Conservation (phyloP, 2,329 filamentous ascomycete genomes). For the Sarocladium oryzae region DNA sequence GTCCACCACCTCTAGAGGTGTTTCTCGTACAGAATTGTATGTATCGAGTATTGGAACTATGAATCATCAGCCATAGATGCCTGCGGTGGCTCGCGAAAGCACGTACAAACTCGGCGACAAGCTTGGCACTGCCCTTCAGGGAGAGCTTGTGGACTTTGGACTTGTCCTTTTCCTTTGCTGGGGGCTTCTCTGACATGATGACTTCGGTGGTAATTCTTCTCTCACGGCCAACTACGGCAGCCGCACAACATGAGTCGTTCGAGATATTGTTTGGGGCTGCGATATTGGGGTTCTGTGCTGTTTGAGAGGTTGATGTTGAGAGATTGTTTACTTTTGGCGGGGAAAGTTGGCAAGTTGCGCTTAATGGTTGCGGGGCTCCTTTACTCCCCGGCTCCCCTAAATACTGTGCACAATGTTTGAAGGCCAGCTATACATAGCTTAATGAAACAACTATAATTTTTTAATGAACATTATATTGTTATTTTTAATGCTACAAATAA, state of each 20-base stretch:
- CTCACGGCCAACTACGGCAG: too few species aligned
- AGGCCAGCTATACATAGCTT: neutral
- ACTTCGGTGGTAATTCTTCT: neutral
- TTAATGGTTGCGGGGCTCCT: neutral
- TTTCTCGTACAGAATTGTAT: conserved; percentile 86
- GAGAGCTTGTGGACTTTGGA: conserved; percentile 94
- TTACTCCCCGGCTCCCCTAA: too few species aligned
- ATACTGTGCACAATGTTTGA: too few species aligned
- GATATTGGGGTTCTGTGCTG: neutral
- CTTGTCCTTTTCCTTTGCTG: conserved; percentile 52
- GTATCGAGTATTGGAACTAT: conserved; percentile 95
- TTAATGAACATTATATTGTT: too few species aligned
- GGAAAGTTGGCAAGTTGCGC: neutral
- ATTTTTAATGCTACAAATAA: too few species aligned
- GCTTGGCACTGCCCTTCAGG: conserved; percentile 74
- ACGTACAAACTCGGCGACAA: conserved; percentile 91
- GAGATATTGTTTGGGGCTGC: neutral
- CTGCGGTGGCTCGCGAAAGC: too few species aligned
- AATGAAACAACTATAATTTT: too few species aligned
- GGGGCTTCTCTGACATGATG: conserved; percentile 2
- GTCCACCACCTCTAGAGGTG: too few species aligned
- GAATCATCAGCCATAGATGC: neutral
- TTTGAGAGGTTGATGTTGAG: conserved; percentile 2
- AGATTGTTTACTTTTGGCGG: conserved; percentile 10
- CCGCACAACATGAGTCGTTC: too few species aligned